Evolutionary conservation across 495 filamentous ascomycete species (phyloP), one percentile per base, ranked within the genome.

Genomic region (Filosporella fistucella): DNA sequence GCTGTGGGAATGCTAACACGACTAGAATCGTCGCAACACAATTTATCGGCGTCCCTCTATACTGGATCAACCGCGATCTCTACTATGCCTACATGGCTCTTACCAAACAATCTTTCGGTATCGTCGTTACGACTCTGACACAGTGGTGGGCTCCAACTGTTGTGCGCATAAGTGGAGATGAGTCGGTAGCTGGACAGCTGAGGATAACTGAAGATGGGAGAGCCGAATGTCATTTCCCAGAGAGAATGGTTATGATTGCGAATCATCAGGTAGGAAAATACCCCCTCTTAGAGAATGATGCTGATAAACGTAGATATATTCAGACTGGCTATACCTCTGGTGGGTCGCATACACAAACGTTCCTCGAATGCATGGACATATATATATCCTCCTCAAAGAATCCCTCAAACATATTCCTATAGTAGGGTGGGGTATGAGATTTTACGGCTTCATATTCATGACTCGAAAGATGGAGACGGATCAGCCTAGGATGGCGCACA

Each of bases 291-390:
- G 13, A 1, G 28, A 25, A 35, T 20, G 29, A n/a, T 34, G 17
- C 49, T 55, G 30, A 59, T 38, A 23, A n/a, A 24, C 26, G 9
- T 29, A 59, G 52, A 76, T 93, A 40, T 93, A 93, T 56, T 88
- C 88, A 5, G 88, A 93, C 65, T 93, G 88, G 88, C 63, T 91
- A 10, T 93, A 93, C 59, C 70, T 93, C 11, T 93, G 88, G 88
- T 93, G 88, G 86, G 78, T 85, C 14, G 82, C 82, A 18, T 93
- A 91, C 54, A 82, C 87, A 20, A 77, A 76, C 55, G 54, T 50
- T 1, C 76, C 81, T 20, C 65, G 70, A 33, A 84, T 85, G 74
- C 86, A 90, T 50, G 88, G 88, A n/a, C 83, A 86, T 45, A 67
- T 93, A 47, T 91, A 82, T 63, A 91, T 93, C 52, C 89, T 93